These are phyloP conservation scores for Pichia rugopelliculosa DNA, from an alignment of 805 yeast genomes.

Conservation along the genomic window DNA sequence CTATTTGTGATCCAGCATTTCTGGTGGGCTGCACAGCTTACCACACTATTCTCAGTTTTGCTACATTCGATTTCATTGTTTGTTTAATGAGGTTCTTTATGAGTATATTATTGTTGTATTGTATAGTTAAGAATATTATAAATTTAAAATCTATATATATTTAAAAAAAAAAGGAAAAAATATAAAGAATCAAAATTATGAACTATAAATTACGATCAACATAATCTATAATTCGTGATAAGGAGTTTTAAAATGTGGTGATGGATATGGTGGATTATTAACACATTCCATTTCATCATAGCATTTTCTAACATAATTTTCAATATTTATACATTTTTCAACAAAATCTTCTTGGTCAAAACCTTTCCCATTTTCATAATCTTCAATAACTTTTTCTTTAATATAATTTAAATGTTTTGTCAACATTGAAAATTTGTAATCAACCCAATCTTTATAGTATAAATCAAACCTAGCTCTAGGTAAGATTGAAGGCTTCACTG, in stretches of 20 bases:
- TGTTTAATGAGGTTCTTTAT: neutral
- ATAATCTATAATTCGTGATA: conserved; percentile 13
- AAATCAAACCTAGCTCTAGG: conserved; percentile 29
- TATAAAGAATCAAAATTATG: neutral
- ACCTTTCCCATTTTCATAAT: conserved; percentile 16
- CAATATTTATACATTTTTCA: conserved; percentile 25
- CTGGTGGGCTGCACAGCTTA: conserved; percentile 87
- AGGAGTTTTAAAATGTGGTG: conserved; percentile 21
- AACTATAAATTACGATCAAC: no score
- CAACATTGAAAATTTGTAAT: conserved; percentile 25
- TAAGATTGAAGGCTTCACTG: conserved; percentile 30
- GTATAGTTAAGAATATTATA: neutral
- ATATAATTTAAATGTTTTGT: conserved; percentile 22
- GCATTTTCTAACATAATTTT: conserved; percentile 22
- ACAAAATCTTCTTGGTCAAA: conserved; percentile 26
- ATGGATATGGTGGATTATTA: conserved; percentile 26
- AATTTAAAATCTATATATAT: neutral
- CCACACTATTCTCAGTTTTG: conserved; percentile 35
- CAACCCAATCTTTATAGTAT: conserved; percentile 31
- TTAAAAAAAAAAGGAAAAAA: neutral
- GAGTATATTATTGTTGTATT: neutral
- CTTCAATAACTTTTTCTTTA: conserved; percentile 15
- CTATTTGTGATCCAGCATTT: conserved; percentile 82
- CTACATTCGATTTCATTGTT: conserved; percentile 16
- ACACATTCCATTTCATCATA: conserved; percentile 31